Percentiles rank a stretch among this genome's conserved stretches.
phyloP scores from a whole-genome alignment of 1,284 basidiomycete species.

The Calocybe gambosa region DNA sequence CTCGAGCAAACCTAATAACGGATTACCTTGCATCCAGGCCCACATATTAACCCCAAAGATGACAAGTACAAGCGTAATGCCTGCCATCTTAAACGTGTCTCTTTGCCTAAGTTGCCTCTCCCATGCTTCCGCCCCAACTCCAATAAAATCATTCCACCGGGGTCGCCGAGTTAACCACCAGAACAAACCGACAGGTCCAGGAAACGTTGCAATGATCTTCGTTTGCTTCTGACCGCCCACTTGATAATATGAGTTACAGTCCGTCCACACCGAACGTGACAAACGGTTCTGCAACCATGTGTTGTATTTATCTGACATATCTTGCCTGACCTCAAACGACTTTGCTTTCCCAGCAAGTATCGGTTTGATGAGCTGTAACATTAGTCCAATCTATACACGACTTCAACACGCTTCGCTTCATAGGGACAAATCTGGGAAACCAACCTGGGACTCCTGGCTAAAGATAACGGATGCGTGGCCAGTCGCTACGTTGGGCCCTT shows the following conservation, averaged over 20 bases:
- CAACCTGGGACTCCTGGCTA: constrained; percentile 44
- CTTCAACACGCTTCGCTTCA: constrained; percentile 9
- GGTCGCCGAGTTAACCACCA: constrained; percentile 42
- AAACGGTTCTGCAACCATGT: constrained; percentile 40
- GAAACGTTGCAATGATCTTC: constrained; percentile 41
- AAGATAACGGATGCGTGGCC: constrained; percentile 50
- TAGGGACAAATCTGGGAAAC: constrained; percentile 13
- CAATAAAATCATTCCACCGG: constrained; percentile 34
- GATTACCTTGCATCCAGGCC: constrained; percentile 5
- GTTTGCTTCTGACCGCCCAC: constrained; percentile 25
- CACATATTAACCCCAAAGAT: constrained; percentile 5
- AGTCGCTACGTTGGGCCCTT: constrained; percentile 46
- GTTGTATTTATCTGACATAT: constrained; percentile 39
- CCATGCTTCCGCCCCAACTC: constrained; percentile 29
- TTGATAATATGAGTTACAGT: constrained; percentile 47
- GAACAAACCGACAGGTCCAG: constrained; percentile 39
- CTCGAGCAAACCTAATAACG: constrained; percentile 5
- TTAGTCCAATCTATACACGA: constrained; percentile 34
- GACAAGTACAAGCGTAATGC: constrained; percentile 10
- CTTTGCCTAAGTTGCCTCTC: constrained; percentile 18
- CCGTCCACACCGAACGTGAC: constrained; percentile 38
- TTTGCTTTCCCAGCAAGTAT: constrained; percentile 37
- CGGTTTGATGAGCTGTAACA: constrained; percentile 41
- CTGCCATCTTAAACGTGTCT: constrained; percentile 18
- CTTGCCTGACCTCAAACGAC: constrained; percentile 39